Evolutionary conservation across 768 basidiomycete genomes (phyloP).

Genomic region (Lactifluus volemus): DNA sequence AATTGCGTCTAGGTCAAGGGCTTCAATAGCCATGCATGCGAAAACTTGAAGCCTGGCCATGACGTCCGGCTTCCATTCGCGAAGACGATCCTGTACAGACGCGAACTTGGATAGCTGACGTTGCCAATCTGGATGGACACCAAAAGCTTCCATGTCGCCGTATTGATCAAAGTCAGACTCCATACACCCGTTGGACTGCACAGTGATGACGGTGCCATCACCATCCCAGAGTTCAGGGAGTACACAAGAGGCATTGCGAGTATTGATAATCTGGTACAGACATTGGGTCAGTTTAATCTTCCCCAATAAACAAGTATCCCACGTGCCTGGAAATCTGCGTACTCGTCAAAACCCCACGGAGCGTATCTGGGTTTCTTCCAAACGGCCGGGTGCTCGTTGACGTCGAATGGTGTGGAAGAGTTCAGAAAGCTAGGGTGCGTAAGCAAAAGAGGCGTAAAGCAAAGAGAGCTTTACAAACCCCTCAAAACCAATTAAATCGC

Average conservation of each 20-base stretch:
- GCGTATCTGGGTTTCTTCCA: constrained; percentile 71
- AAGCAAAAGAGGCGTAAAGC: constrained; percentile 6
- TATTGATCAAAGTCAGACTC: constrained; percentile 89
- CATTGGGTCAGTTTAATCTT: neutral
- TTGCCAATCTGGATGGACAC: constrained; percentile 91
- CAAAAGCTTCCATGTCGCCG: constrained; percentile 95
- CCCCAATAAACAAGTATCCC: neutral
- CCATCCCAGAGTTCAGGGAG: constrained; percentile 78
- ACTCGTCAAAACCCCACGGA: constrained; percentile 83
- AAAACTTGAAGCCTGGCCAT: constrained; percentile 71
- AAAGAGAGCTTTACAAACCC: constrained; percentile 44
- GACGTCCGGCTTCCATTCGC: constrained; percentile 82
- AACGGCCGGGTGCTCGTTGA: constrained; percentile 60
- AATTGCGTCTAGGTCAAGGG: constrained; percentile 88
- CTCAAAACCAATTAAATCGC: constrained; percentile 76
- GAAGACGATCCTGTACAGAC: constrained; percentile 90
- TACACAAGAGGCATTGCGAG: constrained; percentile 63
- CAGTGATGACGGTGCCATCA: constrained; percentile 52
- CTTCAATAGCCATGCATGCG: constrained; percentile 78
- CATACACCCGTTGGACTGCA: constrained; percentile 63
- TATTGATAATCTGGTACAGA: constrained; percentile 47
- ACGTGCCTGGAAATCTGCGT: constrained; percentile 69
- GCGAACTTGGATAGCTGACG: constrained; percentile 94
- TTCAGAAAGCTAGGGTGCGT: constrained; percentile 55
- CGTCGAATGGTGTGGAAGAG: constrained; percentile 65